Percentiles rank a stretch among this genome's conserved stretches.
Evolutionary conservation across 2,329 filamentous ascomycete species (phyloP).

Genomic region (Colletotrichum kahawae): DNA sequence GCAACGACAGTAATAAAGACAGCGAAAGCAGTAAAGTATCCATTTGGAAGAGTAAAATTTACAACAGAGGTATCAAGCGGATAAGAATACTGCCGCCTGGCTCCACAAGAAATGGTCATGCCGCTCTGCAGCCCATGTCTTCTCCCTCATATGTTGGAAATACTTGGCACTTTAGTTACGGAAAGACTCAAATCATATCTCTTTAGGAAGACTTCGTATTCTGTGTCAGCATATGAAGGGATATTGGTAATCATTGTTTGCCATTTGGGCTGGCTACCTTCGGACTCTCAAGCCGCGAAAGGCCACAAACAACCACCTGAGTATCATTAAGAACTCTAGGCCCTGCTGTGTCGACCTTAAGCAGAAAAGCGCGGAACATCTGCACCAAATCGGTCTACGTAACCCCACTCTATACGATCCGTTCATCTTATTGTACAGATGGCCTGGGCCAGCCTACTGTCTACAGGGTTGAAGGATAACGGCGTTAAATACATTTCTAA

Average conservation of each 20-base stretch:
- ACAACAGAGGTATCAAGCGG: fast-evolving
- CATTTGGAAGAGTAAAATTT: not conserved
- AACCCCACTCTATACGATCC: not conserved
- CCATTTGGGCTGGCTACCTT: not conserved
- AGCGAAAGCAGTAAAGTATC: not conserved
- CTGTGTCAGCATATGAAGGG: not conserved
- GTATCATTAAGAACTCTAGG: not conserved
- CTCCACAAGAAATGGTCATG: not conserved
- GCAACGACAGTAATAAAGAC: not conserved
- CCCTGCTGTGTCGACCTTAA: not conserved
- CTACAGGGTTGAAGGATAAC: not conserved
- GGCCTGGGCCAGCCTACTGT: not conserved
- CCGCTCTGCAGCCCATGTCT: not conserved
- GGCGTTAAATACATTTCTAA: not conserved
- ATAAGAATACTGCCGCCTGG: not conserved
- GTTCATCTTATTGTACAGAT: not conserved
- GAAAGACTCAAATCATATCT: fast-evolving
- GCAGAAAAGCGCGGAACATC: not conserved
- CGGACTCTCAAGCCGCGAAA: not conserved
- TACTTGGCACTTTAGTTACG: fast-evolving
- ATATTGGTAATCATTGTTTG: not conserved
- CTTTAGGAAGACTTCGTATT: not conserved
- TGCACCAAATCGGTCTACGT: not conserved
- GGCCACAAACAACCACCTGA: not conserved
- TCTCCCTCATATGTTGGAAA: not conserved